Evolutionary conservation across 768 basidiomycete species (phyloP).

Genomic region (Boletus pseudopeckii): DNA sequence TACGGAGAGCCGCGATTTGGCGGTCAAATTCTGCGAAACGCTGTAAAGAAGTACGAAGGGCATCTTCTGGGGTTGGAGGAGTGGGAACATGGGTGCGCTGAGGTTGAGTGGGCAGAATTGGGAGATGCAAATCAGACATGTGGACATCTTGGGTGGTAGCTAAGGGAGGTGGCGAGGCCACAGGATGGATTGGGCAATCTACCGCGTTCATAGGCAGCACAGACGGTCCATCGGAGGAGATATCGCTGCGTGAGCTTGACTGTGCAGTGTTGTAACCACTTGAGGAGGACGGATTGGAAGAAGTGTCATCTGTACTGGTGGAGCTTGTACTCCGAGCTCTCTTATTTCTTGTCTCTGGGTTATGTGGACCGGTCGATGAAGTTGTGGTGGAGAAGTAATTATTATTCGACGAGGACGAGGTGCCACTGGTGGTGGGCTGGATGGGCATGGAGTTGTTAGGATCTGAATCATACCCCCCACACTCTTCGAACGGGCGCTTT

Average conservation of each 20-base stretch:
- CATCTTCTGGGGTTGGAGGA: constrained; percentile 31
- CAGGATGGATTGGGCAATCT: constrained; percentile 20
- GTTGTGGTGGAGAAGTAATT: constrained; percentile 10
- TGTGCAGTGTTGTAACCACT: constrained; percentile 35
- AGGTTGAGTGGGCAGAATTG: constrained; percentile 17
- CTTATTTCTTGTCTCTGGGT: constrained; percentile 53
- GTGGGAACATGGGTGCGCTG: constrained; percentile 12
- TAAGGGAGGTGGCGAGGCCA: constrained; percentile 35
- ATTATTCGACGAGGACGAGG: constrained; percentile 19
- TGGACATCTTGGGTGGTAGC: constrained; percentile 46
- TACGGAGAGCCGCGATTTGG: constrained; percentile 48
- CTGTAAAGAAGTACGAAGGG: constrained; percentile 44
- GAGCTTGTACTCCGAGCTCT: constrained; percentile 54
- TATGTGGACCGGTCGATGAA: constrained; percentile 22
- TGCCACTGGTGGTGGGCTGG: constrained; percentile 25
- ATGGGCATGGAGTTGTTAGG: constrained; percentile 27
- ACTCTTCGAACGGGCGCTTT: constrained; percentile 34
- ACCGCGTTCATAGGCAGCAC: constrained; percentile 6
- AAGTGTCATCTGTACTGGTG: constrained; percentile 35
- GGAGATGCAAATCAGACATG: constrained; percentile 41
- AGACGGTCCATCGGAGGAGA: constrained; percentile 21
- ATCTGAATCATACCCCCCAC: constrained; percentile 34
- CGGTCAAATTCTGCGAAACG: constrained; percentile 54
- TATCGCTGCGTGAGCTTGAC: constrained; percentile 34
- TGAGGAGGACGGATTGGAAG: constrained; percentile 34